Percentiles rank a stretch among this genome's conserved stretches.
These are phyloP conservation scores for Irpex sp. DNA, from an alignment of 1,284 basidiomycete species.

Conservation along the genomic window DNA sequence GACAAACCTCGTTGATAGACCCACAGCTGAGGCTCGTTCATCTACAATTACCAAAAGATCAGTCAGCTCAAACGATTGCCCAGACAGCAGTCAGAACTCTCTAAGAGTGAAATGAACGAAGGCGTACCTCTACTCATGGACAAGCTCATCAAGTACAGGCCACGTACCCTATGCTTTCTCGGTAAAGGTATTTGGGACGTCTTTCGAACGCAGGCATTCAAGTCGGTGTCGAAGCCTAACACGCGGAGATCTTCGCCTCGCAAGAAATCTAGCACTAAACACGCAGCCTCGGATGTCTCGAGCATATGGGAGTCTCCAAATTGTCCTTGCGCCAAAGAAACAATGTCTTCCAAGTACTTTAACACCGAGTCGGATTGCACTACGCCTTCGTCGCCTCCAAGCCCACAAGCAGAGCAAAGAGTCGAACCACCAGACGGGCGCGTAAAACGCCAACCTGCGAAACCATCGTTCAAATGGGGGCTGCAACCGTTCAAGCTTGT, in stretches of 20 bases:
- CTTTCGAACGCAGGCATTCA: conserved; percentile 4
- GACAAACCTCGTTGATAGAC: conserved; percentile 4
- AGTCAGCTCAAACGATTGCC: too few species aligned
- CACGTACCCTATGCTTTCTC: conserved; percentile 8
- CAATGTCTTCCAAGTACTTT: background rate
- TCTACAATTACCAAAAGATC: too few species aligned
- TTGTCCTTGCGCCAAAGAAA: background rate
- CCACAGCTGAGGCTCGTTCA: conserved; percentile 1
- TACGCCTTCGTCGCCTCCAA: background rate
- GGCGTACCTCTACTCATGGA: conserved; percentile 7
- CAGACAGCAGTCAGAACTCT: conserved; percentile 12
- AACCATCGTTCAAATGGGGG: conserved; percentile 7
- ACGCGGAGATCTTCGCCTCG: background rate
- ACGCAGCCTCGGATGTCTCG: background rate
- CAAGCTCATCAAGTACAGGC: conserved; percentile 8
- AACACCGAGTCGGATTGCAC: background rate
- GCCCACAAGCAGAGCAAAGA: background rate
- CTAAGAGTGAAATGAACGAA: conserved; percentile 6
- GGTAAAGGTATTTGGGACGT: conserved; percentile 7
- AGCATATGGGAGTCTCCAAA: background rate
- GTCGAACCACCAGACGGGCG: background rate
- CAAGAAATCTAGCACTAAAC: background rate
- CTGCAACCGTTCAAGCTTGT: conserved; percentile 10
- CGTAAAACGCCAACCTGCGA: background rate
- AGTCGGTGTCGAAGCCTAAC: background rate